A percentile compares a stretch with the other conserved stretches of the same genome.
phyloP scores from a whole-genome alignment of 1,284 basidiomycete species.

The Apiotrichum veenhuisii region DNA sequence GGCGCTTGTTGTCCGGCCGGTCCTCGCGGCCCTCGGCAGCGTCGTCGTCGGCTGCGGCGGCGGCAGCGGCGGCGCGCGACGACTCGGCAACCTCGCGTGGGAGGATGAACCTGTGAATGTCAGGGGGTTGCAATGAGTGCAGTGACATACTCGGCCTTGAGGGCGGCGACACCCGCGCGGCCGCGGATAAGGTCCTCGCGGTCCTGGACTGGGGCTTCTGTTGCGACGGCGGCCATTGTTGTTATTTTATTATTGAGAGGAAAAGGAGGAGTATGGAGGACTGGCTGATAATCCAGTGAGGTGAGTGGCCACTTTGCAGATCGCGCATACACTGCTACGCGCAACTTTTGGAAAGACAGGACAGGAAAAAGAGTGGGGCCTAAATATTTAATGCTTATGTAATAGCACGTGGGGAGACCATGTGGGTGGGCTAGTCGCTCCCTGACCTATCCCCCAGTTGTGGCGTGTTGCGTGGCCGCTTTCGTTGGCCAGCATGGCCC shows the following conservation, averaged over 20 bases:
- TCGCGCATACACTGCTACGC: too few species aligned
- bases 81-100: slow-evolving; percentile 47
- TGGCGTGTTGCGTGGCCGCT: background rate
- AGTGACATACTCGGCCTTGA: slow-evolving; percentile 68
- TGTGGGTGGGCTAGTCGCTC: too few species aligned
- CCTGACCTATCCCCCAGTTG: background rate
- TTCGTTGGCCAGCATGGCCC: too few species aligned
- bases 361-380: too few species aligned
- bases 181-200: slow-evolving; percentile 9
- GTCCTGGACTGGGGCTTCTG: background rate
- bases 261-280: background rate
- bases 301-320: too few species aligned
- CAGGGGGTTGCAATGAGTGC: background rate
- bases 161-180: slow-evolving; percentile 60
- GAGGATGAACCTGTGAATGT: slow-evolving; percentile 56
- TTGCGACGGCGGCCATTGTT: background rate
- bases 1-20: slow-evolving; percentile 30
- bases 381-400: too few species aligned
- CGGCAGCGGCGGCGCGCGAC: slow-evolving; percentile 44
- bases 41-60: slow-evolving; percentile 56
- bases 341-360: too few species aligned
- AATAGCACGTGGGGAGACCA: too few species aligned
- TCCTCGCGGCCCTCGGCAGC: slow-evolving; percentile 57
- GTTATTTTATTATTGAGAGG: background rate
- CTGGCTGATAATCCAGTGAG: too few species aligned